Base-by-base conservation (phyloP, 2,329 filamentous ascomycete species). In the Onygena corvina region DNA sequence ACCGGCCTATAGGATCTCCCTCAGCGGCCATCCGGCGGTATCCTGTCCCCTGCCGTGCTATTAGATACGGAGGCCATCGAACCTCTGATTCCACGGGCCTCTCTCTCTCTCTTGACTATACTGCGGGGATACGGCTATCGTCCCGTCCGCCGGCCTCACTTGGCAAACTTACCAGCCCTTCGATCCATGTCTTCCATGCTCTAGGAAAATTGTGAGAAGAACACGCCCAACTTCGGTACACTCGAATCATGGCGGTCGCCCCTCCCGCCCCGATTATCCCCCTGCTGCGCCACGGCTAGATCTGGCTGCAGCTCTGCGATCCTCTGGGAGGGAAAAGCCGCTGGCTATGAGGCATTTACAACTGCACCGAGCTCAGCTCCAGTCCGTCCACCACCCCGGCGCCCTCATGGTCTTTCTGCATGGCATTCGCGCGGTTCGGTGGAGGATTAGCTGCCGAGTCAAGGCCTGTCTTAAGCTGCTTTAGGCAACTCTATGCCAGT, bases 341-440 rank as follows among this genome's bases (percentile, higher is more conserved):
- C 12, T 40, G 21, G 20, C 20, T 40, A 40, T 40, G 36, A 40
- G 36, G 36, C 18, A 40, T 21, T 40, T 40, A 20, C 36, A 40
- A 12, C 36, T 40, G n/a, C 11, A 21, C 36, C 20, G 36, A 21
- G 21, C n/a, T n/a, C n/a, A n/a, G n/a, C n/a, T n/a, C n/a, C n/a
- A n/a, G n/a, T n/a, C n/a, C n/a, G n/a, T n/a, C n/a, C n/a, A n/a
- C n/a, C n/a, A n/a, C 21, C 18, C 34, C 34, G 34, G 34, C 34
- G 14, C 21, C 12, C 36, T 21, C 36, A 40, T 12, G 20, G n/a
- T n/a, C n/a, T n/a, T n/a, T n/a, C n/a, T n/a, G n/a, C n/a, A n/a
- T n/a, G n/a, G n/a, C n/a, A n/a, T n/a, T n/a, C n/a, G n/a, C n/a
- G n/a, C n/a, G n/a, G n/a, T n/a, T n/a, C n/a, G n/a, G n/a, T n/a